Evolutionary conservation across 768 basidiomycete genomes (phyloP).

Genomic region (Lactarius quietus): DNA sequence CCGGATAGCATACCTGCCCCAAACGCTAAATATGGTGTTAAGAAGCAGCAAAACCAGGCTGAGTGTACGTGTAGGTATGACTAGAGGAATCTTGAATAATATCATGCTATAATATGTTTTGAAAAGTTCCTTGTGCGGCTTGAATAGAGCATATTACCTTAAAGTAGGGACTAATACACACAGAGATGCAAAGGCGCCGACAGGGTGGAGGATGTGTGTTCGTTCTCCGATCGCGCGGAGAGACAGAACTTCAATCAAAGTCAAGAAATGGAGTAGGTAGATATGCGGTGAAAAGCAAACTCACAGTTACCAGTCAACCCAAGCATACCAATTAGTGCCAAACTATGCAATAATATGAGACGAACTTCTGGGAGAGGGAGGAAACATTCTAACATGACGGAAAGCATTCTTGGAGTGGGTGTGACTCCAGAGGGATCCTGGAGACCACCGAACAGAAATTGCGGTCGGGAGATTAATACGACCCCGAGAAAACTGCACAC

Average conservation of each 20-base stretch:
- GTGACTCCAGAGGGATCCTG: conserved; percentile 24
- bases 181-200: conserved; percentile 61
- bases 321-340: conserved; percentile 59
- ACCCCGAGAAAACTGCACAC: conserved; percentile 72
- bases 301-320: conserved; percentile 67
- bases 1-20: conserved; percentile 35
- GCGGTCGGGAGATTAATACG: conserved; percentile 75
- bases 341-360: conserved; percentile 34
- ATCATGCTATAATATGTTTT: conserved; percentile 38
- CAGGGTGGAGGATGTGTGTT: conserved; percentile 69
- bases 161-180: conserved; percentile 43
- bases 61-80: conserved; percentile 43
- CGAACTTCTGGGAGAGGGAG: not conserved
- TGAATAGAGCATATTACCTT: conserved; percentile 28
- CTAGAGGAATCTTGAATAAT: conserved; percentile 37
- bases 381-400: conserved; percentile 47
- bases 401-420: conserved; percentile 46
- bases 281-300: conserved; percentile 28
- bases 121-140: not conserved
- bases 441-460: conserved; percentile 58
- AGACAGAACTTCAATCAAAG: conserved; percentile 36
- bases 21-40: conserved; percentile 52
- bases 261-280: not conserved
- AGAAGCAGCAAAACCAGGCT: conserved; percentile 44
- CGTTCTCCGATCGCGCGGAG: conserved; percentile 70